Conservation (phyloP, 495 filamentous ascomycete genomes). For the Darksidea phi region DNA sequence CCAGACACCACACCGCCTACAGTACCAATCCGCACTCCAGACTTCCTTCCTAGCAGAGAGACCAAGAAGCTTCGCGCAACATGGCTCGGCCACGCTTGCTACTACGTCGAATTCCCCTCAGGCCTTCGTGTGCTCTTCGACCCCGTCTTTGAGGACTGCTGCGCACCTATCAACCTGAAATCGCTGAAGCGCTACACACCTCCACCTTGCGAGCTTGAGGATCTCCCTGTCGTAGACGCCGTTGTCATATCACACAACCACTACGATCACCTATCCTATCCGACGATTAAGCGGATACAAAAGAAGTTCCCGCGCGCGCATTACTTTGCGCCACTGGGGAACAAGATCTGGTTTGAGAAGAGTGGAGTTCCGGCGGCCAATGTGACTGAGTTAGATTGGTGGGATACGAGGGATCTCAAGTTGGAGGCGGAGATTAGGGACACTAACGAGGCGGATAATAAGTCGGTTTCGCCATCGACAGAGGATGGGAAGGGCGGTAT, state of each 20-base stretch:
- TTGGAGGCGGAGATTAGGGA: conserved; percentile 44
- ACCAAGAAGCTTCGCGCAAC: conserved; percentile 73
- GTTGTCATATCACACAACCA: conserved; percentile 92
- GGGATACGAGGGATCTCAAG: conserved; percentile 75
- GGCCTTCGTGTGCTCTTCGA: conserved; percentile 92
- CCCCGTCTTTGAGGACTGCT: conserved; percentile 88
- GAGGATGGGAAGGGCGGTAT: conserved; percentile 48
- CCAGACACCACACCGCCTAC: conserved; percentile 66
- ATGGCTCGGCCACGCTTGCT: conserved; percentile 96
- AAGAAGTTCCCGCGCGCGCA: conserved; percentile 73
- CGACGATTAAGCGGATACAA: conserved; percentile 68
- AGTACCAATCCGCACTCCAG: conserved; percentile 65
- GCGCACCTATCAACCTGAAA: conserved; percentile 68
- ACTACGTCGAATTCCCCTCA: conserved; percentile 85
- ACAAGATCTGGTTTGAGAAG: conserved; percentile 77
- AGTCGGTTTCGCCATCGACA: neutral
- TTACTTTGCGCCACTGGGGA: conserved; percentile 87
- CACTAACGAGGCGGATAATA: neutral
- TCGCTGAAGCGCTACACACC: conserved; percentile 82
- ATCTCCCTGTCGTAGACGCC: conserved; percentile 80
- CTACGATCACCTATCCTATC: conserved; percentile 87
- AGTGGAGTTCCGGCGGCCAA: conserved; percentile 57
- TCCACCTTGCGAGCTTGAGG: conserved; percentile 71
- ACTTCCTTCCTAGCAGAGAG: conserved; percentile 63
- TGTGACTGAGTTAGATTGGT: conserved; percentile 93